Evolutionary conservation across 2,329 filamentous ascomycete species (phyloP).

Genomic region (Penicillium hesseltinei): DNA sequence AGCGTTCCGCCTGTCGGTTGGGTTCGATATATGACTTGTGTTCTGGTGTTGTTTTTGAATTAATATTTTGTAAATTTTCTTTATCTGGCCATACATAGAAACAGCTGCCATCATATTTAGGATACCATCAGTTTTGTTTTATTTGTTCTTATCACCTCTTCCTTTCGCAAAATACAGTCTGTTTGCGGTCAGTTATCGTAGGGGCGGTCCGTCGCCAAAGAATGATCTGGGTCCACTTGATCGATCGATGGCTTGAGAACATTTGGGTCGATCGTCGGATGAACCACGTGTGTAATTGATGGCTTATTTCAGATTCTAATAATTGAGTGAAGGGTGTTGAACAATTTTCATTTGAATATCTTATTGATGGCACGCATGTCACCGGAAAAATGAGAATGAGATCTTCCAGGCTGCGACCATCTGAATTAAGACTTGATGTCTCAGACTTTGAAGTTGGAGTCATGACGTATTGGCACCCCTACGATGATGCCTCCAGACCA

Average conservation of each 20-base stretch:
- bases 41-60: neutral
- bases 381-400: neutral
- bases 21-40: neutral
- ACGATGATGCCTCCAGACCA: neutral
- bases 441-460: neutral
- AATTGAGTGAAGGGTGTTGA: neutral
- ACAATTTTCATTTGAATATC: neutral
- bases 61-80: neutral
- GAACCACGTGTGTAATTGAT: neutral
- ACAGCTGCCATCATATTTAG: neutral
- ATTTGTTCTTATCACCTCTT: neutral
- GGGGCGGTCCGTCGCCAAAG: constrained; percentile 4
- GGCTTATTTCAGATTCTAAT: neutral
- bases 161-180: neutral
- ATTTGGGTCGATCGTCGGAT: neutral
- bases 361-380: neutral
- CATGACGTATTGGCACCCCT: constrained; percentile 14
- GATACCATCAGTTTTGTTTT: neutral
- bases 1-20: neutral
- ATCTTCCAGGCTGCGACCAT: neutral
- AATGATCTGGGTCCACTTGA: neutral
- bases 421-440: neutral
- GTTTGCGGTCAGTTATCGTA: neutral
- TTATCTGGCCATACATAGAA: neutral
- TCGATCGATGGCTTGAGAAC: neutral